Conservation (phyloP, 139 green algal species). For the Chlamydomonas sp. region DNA sequence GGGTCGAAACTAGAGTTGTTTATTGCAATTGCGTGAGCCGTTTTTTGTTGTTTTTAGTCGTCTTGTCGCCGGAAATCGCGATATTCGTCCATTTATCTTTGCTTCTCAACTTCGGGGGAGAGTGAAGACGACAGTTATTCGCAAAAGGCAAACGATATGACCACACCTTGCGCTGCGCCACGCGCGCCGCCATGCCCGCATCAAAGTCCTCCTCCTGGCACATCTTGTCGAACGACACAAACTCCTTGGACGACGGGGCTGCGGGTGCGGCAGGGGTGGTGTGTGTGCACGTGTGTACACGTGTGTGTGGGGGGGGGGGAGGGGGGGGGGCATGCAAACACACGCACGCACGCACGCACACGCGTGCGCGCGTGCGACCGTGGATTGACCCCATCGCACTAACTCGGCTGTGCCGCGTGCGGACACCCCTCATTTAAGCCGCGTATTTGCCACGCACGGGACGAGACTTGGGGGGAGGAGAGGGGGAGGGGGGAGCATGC, state of each 20-base stretch:
- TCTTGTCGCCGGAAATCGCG: too few species aligned
- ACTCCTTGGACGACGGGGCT: constrained; percentile 8
- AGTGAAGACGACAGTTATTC: too few species aligned
- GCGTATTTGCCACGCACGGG: background rate
- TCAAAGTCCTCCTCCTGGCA: constrained; percentile 5
- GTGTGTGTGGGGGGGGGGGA: background rate
- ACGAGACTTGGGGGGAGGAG: background rate
- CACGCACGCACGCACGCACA: too few species aligned
- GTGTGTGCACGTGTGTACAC: too few species aligned
- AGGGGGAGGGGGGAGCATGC: background rate
- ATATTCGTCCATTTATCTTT: too few species aligned
- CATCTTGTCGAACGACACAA: constrained; percentile 11
- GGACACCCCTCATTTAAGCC: background rate
- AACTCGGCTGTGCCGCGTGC: background rate
- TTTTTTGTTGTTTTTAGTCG: too few species aligned
- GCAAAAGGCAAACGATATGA: background rate
- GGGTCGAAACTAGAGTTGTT: background rate
- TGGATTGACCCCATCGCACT: too few species aligned
- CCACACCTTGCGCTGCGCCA: constrained; percentile 10
- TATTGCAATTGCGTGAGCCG: too few species aligned
- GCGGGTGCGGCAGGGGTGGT: too few species aligned
- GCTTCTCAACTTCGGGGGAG: too few species aligned
- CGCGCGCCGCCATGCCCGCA: constrained; percentile 4
- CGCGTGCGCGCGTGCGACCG: too few species aligned
- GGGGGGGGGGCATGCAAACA: too few species aligned